Evolutionary conservation across 257 asterid species (phyloP), one percentile per base, ranked within the genome.

Genomic region (Coffea eugenioides): DNA sequence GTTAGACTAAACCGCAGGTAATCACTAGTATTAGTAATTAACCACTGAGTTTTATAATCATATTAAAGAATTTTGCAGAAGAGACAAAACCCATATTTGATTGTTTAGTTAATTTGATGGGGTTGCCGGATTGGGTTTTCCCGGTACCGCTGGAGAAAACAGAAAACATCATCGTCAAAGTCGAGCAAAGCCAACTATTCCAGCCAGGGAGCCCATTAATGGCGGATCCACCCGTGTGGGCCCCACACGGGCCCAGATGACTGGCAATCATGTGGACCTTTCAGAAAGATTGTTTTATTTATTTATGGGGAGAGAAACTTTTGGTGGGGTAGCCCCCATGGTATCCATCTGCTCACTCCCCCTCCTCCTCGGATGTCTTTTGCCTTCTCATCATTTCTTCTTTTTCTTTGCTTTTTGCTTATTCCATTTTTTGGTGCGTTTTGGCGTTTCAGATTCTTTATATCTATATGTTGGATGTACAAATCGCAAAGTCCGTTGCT

Each of bases 201-300:
- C 43, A 39, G 43, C 43, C 43, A 46, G 8, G 14, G 8, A 34
- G 3, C 36, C 21, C n/a, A 27, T 73, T 45, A 51, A 73, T 69
- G 77, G 66, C 14, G 48, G 49, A 51, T 27, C 64, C 13, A 51
- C 1, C 10, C 9, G 0, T 25, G 65, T 73, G 77, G 69, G 15
- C 39, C 43, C 77, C 65, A 52, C 27, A n/a, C 4, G 18, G 16
- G 25, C 8, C 36, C 27, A 41, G 12, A 56, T 51, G 10, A 25
- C 62, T 31, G 66, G 77, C 39, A 51, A 52, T 73, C 77, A 52
- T 73, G 77, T 51, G 46, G 77, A 73, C 27, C 77, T 73, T 27
- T 73, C 77, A 27, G 16, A 51, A 31, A 73, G 65, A 73, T 73
- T 43, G 66, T 16, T 73, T 59, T 73, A 73, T 73, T 59, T 73